Conservation (phyloP, 768 basidiomycete genomes). For the Serendipita vermifera region DNA sequence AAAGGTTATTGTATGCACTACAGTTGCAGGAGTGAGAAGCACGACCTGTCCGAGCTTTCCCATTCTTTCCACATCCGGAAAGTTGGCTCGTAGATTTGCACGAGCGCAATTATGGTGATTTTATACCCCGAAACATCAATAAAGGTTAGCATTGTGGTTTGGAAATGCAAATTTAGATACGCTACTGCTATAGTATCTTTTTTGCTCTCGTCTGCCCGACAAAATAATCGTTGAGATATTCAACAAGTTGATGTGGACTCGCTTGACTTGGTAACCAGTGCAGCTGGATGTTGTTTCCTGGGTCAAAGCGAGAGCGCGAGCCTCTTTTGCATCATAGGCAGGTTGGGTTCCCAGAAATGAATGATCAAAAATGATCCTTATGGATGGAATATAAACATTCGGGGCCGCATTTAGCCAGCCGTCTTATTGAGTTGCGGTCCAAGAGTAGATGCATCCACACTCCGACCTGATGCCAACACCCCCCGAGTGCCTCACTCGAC, state of each 20-base stretch:
- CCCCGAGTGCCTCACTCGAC: no score
- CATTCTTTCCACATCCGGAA: no score
- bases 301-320: not conserved
- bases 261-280: constrained; percentile 28
- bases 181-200: constrained; percentile 88
- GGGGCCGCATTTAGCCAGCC: no score
- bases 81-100: constrained; percentile 51
- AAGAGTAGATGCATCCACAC: no score
- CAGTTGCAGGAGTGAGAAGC: no score
- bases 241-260: constrained; percentile 55
- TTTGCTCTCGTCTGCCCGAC: constrained; percentile 89
- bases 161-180: constrained; percentile 35
- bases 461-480: no score
- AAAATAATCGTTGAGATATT: constrained; percentile 79
- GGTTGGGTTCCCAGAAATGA: not conserved
- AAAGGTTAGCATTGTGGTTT: constrained; percentile 8
- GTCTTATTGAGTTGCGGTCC: no score
- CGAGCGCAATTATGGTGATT: constrained; percentile 88
- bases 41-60: no score
- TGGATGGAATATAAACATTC: no score
- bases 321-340: not conserved
- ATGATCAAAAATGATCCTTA: no score
- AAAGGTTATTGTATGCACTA: no score
- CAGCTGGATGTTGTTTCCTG: no score
- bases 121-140: constrained; percentile 50